Evolutionary conservation across 345 rosid genomes (phyloP).

Genomic region (Firmiana major): DNA sequence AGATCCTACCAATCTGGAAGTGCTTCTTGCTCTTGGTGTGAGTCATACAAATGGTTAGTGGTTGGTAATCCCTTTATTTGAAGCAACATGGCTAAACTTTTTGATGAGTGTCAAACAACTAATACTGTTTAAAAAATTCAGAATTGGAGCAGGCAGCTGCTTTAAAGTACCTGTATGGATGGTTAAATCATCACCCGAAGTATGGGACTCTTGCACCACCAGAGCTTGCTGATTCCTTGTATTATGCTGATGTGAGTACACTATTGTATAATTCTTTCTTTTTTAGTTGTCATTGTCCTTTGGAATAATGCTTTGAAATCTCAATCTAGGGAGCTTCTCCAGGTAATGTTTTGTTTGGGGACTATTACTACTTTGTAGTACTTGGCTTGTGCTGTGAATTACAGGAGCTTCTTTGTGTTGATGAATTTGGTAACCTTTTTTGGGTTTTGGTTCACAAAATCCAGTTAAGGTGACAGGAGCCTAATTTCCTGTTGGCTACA

Average conservation of each 20-base stretch:
- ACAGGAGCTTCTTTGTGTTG: not conserved
- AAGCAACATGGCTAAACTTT: not conserved
- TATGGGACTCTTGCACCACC: constrained; percentile 70
- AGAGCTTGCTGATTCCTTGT: constrained; percentile 60
- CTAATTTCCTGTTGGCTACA: not conserved
- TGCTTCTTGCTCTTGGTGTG: constrained; percentile 98
- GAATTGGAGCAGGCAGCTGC: constrained; percentile 98
- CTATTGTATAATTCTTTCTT: not conserved
- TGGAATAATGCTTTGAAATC: not conserved
- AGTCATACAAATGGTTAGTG: constrained; percentile 97
- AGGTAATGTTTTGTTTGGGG: not conserved
- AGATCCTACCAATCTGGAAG: constrained; percentile 92
- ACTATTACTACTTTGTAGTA: not conserved
- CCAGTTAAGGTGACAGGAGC: not conserved
- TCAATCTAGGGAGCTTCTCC: not conserved
- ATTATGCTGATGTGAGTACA: constrained; percentile 81
- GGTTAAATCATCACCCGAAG: constrained; percentile 86
- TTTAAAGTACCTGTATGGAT: constrained; percentile 82
- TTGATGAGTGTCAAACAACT: constrained; percentile 6
- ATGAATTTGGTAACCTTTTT: not conserved
- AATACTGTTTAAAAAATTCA: constrained; percentile 31
- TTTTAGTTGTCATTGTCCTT: not conserved
- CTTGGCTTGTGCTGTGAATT: not conserved
- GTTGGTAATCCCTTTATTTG: not conserved
- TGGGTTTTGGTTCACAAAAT: not conserved